A percentile compares a stretch with the other conserved stretches of the same genome.
These are phyloP conservation scores for Coemansia sp. DNA, from an alignment of 192 early-diverging fungal species.

Conservation along the genomic window DNA sequence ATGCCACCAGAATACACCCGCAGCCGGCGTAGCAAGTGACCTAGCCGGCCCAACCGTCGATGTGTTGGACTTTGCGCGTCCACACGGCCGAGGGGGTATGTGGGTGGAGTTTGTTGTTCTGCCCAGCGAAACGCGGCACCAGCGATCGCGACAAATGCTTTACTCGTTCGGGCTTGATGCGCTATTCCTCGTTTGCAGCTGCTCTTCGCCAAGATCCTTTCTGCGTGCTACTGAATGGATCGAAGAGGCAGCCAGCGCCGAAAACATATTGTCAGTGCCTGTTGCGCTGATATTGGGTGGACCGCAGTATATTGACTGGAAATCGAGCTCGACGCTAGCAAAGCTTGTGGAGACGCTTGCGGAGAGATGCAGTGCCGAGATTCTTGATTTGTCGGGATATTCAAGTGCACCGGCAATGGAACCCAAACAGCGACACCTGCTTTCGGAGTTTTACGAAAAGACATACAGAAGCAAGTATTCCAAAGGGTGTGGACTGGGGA, in stretches of 20 bases:
- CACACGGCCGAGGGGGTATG: conserved; percentile 2
- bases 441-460: conserved; percentile 10
- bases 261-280: conserved; percentile 14
- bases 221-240: conserved; percentile 46
- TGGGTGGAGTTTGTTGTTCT: conserved; percentile 49
- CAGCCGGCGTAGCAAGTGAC: conserved; percentile 4
- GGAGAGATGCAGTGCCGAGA: conserved; percentile 14
- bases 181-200: conserved; percentile 43
- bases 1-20: conserved; percentile 20
- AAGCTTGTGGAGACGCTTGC: conserved; percentile 31
- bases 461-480: not conserved
- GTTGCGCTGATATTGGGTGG: conserved; percentile 46
- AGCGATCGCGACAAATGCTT: conserved; percentile 44
- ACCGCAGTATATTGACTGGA: conserved; percentile 28
- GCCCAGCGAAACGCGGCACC: conserved; percentile 46
- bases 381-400: conserved; percentile 43
- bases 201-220: conserved; percentile 25
- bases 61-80: conserved; percentile 27
- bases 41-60: conserved; percentile 33
- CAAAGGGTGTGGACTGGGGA: not conserved
- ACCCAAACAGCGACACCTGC: not conserved
- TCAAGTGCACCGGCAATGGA: not conserved
- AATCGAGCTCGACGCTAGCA: conserved; percentile 7
- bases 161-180: conserved; percentile 42
- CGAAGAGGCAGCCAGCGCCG: conserved; percentile 24